Base-by-base conservation (phyloP, 2,329 filamentous ascomycete species). In the Botrytis aclada region DNA sequence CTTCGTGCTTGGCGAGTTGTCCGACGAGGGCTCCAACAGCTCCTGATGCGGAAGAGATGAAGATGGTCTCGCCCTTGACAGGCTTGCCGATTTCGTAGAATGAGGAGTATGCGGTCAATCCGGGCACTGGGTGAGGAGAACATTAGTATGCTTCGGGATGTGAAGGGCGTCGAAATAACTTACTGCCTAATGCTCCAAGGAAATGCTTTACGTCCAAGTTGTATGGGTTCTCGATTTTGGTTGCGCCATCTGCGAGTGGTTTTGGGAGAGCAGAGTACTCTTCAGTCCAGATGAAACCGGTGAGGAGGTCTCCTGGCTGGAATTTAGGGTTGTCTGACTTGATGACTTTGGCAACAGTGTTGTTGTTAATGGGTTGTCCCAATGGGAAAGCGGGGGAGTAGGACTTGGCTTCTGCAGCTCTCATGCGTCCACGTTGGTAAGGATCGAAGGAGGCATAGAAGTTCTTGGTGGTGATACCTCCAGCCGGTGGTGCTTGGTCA, bases 391-490 rank as follows among this genome's bases (percentile, higher is more conserved):
- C 82, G 1, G 90, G 85, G 34, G 85, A 81, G 84, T 94, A 96
- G 16, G 92, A 94, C 83, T 92, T 89, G 80, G 83, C 78, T 51
- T 84, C 81, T 10, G 92, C 80, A 65, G 85, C 82, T 65, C 93
- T 90, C 92, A 97, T 95, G 77, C 89, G 88, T 74, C 92, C 92
- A 73, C 94, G 92, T 85, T 93, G 89, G 84, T 97, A 97, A 2
- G 94, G 94, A 82, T 97, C 94, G 83, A 92, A 92, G 58, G 92
- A 79, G 54, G 76, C 75, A 82, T 92, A 93, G 79, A 91, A 87
- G 77, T 92, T 88, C 83, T 93, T 88, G 76, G 91, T 83, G 45
- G 88, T 88, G 66, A 97, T 81, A 58, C 93, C 90, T 75, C 92
- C 91, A 62, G 87, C 81, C 18, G 90, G 87, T 41, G 89, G 86